phyloP scores from a whole-genome alignment of 1,284 basidiomycete genomes.

The Takashimella tepidaria region DNA sequence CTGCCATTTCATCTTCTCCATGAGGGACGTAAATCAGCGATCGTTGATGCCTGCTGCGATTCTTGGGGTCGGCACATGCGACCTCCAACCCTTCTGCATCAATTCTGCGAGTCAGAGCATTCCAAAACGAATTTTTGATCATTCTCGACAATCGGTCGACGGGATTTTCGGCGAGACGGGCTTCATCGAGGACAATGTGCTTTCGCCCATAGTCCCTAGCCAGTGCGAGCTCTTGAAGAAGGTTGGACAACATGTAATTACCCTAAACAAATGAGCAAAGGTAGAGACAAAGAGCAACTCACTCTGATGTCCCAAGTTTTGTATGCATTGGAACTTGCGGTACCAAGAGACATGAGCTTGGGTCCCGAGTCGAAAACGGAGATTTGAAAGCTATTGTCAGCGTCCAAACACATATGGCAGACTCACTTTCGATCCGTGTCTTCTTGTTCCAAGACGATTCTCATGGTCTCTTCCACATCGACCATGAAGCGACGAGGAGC shows the following conservation, averaged over 20 bases:
- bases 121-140: constrained; percentile 99
- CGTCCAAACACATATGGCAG: background rate
- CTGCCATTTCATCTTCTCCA: constrained; percentile 85
- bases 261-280: constrained; percentile 56
- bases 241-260: constrained; percentile 96
- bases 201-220: constrained; percentile 93
- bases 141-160: constrained; percentile 94
- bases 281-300: too few species aligned
- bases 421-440: constrained; percentile 84
- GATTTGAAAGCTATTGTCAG: constrained; percentile 58
- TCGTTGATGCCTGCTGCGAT: constrained; percentile 74
- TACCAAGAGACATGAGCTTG: constrained; percentile 91
- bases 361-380: constrained; percentile 95
- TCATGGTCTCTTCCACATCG: constrained; percentile 98
- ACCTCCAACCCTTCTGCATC: constrained; percentile 95
- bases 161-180: constrained; percentile 92
- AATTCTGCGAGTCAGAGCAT: constrained; percentile 90
- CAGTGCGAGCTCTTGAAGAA: constrained; percentile 96
- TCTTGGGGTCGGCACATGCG: constrained; percentile 96
- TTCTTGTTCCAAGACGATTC: constrained; percentile 92
- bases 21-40: constrained; percentile 93
- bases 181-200: constrained; percentile 95
- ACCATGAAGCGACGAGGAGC: constrained; percentile 78
- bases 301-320: constrained; percentile 93
- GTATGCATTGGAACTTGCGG: constrained; percentile 95